Percentiles rank a stretch among this genome's conserved stretches.
Conservation (phyloP, 352 stramenopile species). For the Pythium pyrilobum region DNA sequence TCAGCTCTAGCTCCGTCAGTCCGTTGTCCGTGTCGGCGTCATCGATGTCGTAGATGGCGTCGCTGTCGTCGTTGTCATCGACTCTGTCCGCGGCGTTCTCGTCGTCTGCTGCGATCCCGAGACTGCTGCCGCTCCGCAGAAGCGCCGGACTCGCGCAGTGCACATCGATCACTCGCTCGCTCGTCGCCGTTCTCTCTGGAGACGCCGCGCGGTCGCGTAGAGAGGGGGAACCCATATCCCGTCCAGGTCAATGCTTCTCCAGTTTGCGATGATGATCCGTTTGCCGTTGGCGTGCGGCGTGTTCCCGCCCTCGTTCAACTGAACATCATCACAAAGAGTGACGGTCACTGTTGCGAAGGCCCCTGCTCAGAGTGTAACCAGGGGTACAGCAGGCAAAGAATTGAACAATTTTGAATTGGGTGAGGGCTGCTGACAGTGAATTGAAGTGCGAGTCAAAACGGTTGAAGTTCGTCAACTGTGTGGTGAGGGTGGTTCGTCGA, state of each 20-base stretch:
- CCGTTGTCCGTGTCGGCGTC: constrained; percentile 6
- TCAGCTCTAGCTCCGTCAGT: constrained; percentile 17
- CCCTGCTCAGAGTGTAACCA: too few relatives aligned
- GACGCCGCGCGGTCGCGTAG: background rate
- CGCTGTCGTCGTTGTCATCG: constrained; percentile 3
- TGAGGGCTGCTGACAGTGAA: constrained; percentile 9
- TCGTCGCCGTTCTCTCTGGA: background rate
- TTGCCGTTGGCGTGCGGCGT: background rate
- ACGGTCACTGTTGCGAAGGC: too few relatives aligned
- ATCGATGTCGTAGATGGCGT: constrained; percentile 13
- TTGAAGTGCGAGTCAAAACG: constrained; percentile 6
- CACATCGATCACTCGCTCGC: constrained; percentile 19
- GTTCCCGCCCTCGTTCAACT: constrained; percentile 1
- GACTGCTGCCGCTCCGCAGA: background rate
- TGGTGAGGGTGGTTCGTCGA: background rate
- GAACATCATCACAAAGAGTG: background rate
- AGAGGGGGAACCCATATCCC: constrained; percentile 8
- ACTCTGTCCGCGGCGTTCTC: background rate
- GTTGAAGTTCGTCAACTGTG: constrained; percentile 5
- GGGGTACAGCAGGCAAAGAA: background rate
- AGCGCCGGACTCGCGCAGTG: constrained; percentile 15
- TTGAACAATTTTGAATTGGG: constrained; percentile 1
- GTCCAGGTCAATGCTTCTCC: background rate
- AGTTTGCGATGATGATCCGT: background rate
- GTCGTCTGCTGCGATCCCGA: background rate